A percentile compares a stretch with the other conserved stretches of the same genome.
Conservation (phyloP, 2,329 filamentous ascomycete species). For the Curvularia spicifera region DNA sequence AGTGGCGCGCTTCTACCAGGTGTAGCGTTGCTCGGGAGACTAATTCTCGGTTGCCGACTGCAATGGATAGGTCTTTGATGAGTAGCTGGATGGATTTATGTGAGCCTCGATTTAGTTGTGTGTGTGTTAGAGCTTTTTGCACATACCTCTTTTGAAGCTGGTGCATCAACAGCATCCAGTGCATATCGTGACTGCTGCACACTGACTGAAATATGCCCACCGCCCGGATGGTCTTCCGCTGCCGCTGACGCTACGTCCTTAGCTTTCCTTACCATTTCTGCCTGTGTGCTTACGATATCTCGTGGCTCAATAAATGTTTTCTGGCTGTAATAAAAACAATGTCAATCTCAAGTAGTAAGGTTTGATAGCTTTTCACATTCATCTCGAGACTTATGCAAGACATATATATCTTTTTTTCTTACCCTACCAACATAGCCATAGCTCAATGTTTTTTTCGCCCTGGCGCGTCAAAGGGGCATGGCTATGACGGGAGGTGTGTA, state of each 20-base stretch:
- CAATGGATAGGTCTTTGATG: constrained; percentile 74
- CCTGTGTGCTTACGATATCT: background rate
- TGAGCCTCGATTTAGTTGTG: constrained; percentile 3
- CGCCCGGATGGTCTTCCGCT: constrained; percentile 33
- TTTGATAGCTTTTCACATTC: background rate
- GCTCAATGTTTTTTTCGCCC: background rate
- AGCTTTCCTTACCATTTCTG: constrained; percentile 39
- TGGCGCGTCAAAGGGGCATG: background rate
- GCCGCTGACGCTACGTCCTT: constrained; percentile 27
- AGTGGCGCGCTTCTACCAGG: constrained; percentile 74
- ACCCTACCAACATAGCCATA: background rate
- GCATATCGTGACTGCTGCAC: constrained; percentile 49
- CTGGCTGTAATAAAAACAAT: background rate
- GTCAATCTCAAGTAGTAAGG: background rate
- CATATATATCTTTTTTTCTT: background rate
- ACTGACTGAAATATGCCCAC: constrained; percentile 43
- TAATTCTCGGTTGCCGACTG: constrained; percentile 69
- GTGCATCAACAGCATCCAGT: constrained; percentile 48
- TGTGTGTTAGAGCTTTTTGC: background rate
- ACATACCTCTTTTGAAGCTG: constrained; percentile 46
- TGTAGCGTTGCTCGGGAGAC: constrained; percentile 72
- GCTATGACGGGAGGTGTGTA: background rate
- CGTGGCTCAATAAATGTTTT: background rate
- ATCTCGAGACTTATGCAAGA: background rate
- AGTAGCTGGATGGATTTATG: constrained; percentile 42